Evolutionary conservation across 2,329 filamentous ascomycete genomes (phyloP), one percentile per base, ranked within the genome.

Genomic region (Alternaria burnsii): DNA sequence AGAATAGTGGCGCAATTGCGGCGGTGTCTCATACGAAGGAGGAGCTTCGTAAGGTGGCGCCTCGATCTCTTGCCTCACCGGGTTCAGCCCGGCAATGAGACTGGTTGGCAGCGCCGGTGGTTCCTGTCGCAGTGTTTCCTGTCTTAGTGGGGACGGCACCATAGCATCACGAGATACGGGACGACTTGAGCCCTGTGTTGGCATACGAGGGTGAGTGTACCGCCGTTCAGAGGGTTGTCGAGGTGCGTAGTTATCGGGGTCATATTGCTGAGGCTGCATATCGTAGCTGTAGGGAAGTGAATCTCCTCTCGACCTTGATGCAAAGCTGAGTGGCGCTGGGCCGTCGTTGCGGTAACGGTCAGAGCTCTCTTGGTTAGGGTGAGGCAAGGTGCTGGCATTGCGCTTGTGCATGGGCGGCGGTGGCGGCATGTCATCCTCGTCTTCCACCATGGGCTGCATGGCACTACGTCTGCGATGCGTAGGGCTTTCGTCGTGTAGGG

Each of bases 381-480:
- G 73, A 8, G 67, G 61, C 10, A 77, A 26, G 3, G 73, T 74
- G 20, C 72, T 71, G 12, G 77, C 73, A 53, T 74, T 72, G 48
- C 72, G 76, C 44, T 77, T 69, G 55, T 80, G 78, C 46, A 76
- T 72, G 10, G 78, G 78, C 4, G 78, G 78, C 2, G 78, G 78
- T 18, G 78, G 78, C 12, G 78, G 78, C 36, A 78, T 71, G 41
- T 85, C 84, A 20, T 88, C 87, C 6, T 84, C 86, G 63, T 90
- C 88, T 71, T 90, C 88, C 6, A 88, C 87, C 7, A 85, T 89
- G 3, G 85, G 86, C 67, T 88, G 87, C 85, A 87, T 84, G 1
- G 84, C 82, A 59, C 70, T 76, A 20, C 69, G 67, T 82, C 81
- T 69, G 81, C 78, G 54, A 84, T 84, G 67, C 81, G 83, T 18